Evolutionary conservation across 345 rosid genomes (phyloP), one percentile per base, ranked within the genome.

Genomic region (Erodium maritimum): DNA sequence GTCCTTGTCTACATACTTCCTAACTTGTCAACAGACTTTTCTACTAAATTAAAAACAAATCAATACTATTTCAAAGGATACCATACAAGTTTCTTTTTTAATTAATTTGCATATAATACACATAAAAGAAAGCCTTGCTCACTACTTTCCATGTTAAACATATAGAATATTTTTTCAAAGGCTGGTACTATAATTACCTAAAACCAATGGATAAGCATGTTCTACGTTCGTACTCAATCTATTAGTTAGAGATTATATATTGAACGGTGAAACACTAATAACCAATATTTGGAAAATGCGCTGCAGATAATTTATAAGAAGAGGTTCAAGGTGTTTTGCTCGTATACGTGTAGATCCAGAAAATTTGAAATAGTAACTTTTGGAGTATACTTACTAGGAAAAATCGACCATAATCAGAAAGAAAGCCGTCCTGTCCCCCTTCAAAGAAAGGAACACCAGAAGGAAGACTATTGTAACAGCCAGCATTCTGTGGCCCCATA

Each of bases 331-430:
- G n/a, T n/a, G n/a, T n/a, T n/a, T n/a, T n/a, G n/a, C n/a, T n/a
- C n/a, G n/a, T n/a, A n/a, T n/a, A n/a, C n/a, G n/a, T n/a, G n/a
- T n/a, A 3, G 34, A 29, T 29, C 17, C 6, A 7, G 3, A 42
- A 42, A 10, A 42, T 12, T 3, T 42, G 48, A 42, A 42, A 12
- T 42, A 10, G 17, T 42, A 42, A 42, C 48, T 42, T 42, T 42
- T 42, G 0, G 14, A 14, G 45, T 56, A 65, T 53, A 65, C 81
- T 17, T 79, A 82, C 88, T 45, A 82, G 88, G 77, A 82, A 82
- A 69, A 82, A 82, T 66, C 78, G 77, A 11, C 88, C 88, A 68
- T 79, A 80, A 72, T 82, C 82, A 56, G 88, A 82, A 56, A 80
- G 77, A 80, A 82, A 82, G 66, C 71, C 80, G 66, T 77, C 88